Evolutionary conservation across 192 early-diverging fungal species (phyloP).

Genomic region (Backusella luteola): DNA sequence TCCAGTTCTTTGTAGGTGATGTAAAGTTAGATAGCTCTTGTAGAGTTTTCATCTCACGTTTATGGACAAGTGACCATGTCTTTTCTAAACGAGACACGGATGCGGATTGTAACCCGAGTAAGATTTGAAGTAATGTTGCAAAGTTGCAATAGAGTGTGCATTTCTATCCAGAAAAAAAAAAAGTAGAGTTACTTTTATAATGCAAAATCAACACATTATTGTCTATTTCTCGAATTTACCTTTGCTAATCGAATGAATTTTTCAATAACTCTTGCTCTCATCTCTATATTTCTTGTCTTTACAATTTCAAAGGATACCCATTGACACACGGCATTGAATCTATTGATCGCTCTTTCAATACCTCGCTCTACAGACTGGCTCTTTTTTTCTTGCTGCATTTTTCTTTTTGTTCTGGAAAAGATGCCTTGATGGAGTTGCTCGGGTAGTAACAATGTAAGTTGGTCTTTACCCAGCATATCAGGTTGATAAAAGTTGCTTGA

Average conservation of each 20-base stretch:
- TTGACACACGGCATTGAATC: constrained; percentile 45
- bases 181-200: not conserved
- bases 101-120: constrained; percentile 55
- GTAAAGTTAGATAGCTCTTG: constrained; percentile 52
- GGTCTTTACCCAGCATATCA: not conserved
- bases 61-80: constrained; percentile 52
- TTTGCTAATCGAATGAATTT: constrained; percentile 64
- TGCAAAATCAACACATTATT: not conserved
- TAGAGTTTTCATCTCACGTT: constrained; percentile 41
- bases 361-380: constrained; percentile 6
- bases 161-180: constrained; percentile 37
- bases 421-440: not conserved
- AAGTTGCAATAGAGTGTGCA: constrained; percentile 60
- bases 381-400: not conserved
- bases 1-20: constrained; percentile 55
- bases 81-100: constrained; percentile 50
- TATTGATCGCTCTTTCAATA: constrained; percentile 34
- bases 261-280: constrained; percentile 54
- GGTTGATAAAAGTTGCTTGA: not conserved
- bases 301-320: constrained; percentile 64
- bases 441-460: not conserved
- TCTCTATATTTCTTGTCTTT: constrained; percentile 34
- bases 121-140: constrained; percentile 57
- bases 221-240: constrained; percentile 16
- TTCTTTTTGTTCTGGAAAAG: not conserved